Percentiles rank a stretch among this genome's conserved stretches.
These are phyloP conservation scores for Colletotrichum aenigma DNA, from an alignment of 2,329 filamentous ascomycete genomes.

Conservation along the genomic window DNA sequence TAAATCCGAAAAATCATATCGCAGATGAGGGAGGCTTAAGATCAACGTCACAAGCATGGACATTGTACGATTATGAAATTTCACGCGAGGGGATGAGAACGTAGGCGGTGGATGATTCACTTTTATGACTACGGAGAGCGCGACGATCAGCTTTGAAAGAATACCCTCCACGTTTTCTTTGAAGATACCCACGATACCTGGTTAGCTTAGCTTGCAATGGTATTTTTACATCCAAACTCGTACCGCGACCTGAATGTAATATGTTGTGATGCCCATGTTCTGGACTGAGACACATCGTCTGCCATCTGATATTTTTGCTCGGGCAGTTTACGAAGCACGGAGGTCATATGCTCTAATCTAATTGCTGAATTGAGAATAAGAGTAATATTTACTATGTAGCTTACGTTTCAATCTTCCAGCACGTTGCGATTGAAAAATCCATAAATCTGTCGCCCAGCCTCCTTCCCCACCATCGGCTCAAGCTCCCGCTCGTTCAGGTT, in stretches of 20 bases:
- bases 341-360: background rate
- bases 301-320: background rate
- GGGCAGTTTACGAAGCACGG: background rate
- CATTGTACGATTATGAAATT: background rate
- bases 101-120: background rate
- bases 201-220: conserved; percentile 12
- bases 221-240: background rate
- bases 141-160: background rate
- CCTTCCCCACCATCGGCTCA: conserved; percentile 74
- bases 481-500: conserved; percentile 83
- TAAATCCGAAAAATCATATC: background rate
- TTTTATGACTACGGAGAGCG: background rate
- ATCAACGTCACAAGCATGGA: background rate
- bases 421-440: conserved; percentile 78
- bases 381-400: too few species aligned
- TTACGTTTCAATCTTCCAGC: conserved; percentile 50
- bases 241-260: accelerated
- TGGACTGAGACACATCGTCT: background rate
- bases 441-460: conserved; percentile 76
- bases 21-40: background rate
- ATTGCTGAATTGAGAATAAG: background rate
- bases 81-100: background rate
- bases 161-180: background rate
- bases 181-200: conserved; percentile 19
- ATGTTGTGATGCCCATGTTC: background rate